Conservation (phyloP, 2,329 filamentous ascomycete genomes). For the Aureobasidium sp. region DNA sequence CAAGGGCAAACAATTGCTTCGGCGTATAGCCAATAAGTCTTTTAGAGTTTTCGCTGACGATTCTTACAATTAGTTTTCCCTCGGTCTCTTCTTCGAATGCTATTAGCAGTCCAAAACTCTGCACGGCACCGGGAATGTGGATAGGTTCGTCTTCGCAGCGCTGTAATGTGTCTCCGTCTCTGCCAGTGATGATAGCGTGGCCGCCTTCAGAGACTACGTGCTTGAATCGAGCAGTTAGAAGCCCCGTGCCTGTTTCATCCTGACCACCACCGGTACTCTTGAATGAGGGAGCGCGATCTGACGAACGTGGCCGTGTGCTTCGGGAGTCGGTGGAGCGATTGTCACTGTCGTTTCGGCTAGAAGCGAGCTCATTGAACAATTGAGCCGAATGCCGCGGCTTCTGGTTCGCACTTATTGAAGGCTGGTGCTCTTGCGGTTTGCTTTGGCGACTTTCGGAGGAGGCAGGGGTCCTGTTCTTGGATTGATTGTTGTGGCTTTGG, state of each 20-base stretch:
- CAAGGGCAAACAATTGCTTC: slow-evolving; percentile 63
- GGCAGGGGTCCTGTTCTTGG: not conserved
- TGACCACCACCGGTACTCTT: slow-evolving; percentile 31
- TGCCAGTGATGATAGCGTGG: slow-evolving; percentile 75
- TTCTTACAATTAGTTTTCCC: slow-evolving; percentile 61
- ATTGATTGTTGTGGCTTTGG: not conserved
- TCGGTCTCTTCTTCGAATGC: slow-evolving; percentile 60
- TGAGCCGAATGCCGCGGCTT: slow-evolving; percentile 22
- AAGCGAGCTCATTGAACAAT: slow-evolving; percentile 32
- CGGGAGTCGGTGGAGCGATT: slow-evolving; percentile 20
- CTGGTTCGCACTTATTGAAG: not conserved
- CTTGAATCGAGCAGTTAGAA: slow-evolving; percentile 68
- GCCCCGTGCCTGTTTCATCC: slow-evolving; percentile 36
- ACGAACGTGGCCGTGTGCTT: slow-evolving; percentile 21
- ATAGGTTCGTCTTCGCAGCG: slow-evolving; percentile 89
- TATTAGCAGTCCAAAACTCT: slow-evolving; percentile 71
- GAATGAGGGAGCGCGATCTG: slow-evolving; percentile 26
- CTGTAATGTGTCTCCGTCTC: slow-evolving; percentile 64
- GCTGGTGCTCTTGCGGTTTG: not conserved
- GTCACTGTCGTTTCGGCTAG: slow-evolving; percentile 22
- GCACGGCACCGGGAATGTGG: slow-evolving; percentile 74
- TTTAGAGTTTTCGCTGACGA: slow-evolving; percentile 76
- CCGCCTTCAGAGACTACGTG: slow-evolving; percentile 70
- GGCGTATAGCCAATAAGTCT: slow-evolving; percentile 71
- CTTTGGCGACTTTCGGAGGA: not conserved